Conservation (phyloP, 208 protist species). For the Acanthamoeba lenticulata region DNA sequence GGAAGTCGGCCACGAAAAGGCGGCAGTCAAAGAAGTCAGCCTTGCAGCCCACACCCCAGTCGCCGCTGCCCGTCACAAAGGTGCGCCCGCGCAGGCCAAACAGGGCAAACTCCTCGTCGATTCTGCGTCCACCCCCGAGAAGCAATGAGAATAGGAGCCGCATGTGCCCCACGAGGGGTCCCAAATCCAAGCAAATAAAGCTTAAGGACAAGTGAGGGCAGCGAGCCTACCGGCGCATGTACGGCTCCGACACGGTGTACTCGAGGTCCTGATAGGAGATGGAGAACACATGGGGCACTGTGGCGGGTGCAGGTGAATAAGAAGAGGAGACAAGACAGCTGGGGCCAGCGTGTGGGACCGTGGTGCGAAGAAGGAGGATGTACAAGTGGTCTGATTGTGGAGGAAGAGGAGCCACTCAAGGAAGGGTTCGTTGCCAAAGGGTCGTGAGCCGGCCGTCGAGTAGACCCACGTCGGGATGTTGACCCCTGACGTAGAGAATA, state of each 20-base stretch:
- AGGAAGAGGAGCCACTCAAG: constrained; percentile 3
- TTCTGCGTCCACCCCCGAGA: too few relatives aligned
- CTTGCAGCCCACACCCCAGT: constrained; percentile 6
- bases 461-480: constrained; percentile 22
- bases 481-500: too few relatives aligned
- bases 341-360: neutral
- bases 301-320: neutral
- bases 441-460: neutral
- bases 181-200: neutral
- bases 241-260: constrained; percentile 9
- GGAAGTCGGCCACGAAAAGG: neutral
- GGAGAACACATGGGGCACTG: neutral
- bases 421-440: neutral
- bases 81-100: neutral
- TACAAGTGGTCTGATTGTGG: neutral
- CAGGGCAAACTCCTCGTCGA: neutral
- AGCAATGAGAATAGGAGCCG: too few relatives aligned
- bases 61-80: neutral
- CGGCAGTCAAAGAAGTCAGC: neutral
- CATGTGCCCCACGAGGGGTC: too few relatives aligned
- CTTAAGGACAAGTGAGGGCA: neutral
- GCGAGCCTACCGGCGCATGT: neutral
- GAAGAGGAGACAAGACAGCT: neutral
- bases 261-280: constrained; percentile 10
- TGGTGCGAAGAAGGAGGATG: neutral